phyloP scores from a whole-genome alignment of 2,329 filamentous ascomycete species.

The Penicillium freii region DNA sequence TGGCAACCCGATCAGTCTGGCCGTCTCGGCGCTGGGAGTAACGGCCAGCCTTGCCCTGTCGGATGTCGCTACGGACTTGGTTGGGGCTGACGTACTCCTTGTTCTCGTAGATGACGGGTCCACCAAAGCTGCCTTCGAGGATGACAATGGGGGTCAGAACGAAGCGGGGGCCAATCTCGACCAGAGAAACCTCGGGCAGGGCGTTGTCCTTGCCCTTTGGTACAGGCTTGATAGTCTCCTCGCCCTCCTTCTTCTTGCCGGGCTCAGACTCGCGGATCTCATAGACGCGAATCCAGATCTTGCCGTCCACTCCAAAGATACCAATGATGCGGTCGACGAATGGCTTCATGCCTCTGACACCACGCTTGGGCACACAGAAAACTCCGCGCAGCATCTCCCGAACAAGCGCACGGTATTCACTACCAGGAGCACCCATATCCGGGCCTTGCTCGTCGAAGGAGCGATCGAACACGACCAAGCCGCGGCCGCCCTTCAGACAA shows the following conservation, averaged over 20 bases:
- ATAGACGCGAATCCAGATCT: slow-evolving; percentile 95
- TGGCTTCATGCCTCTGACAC: slow-evolving; percentile 84
- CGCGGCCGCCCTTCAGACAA: slow-evolving; percentile 88
- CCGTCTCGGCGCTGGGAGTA: slow-evolving; percentile 77
- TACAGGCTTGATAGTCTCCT: slow-evolving; percentile 40
- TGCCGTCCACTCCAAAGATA: slow-evolving; percentile 85
- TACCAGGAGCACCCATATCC: slow-evolving; percentile 63
- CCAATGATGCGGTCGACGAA: slow-evolving; percentile 95
- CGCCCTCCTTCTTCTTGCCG: slow-evolving; percentile 49
- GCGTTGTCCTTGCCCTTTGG: slow-evolving; percentile 48
- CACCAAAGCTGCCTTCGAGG: slow-evolving; percentile 90
- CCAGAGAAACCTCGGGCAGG: slow-evolving; percentile 74
- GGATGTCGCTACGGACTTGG: slow-evolving; percentile 80
- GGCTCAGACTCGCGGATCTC: slow-evolving; percentile 83
- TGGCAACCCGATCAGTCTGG: slow-evolving; percentile 67
- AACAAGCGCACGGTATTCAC: slow-evolving; percentile 52
- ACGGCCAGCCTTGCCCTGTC: slow-evolving; percentile 70
- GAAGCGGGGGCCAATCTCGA: slow-evolving; percentile 92
- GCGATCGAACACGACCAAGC: slow-evolving; percentile 86
- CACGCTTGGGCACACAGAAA: slow-evolving; percentile 83
- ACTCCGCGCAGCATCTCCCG: slow-evolving; percentile 87
- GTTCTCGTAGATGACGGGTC: slow-evolving; percentile 97
- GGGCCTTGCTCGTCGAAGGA: slow-evolving; percentile 74
- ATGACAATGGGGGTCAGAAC: slow-evolving; percentile 94
- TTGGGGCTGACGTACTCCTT: slow-evolving; percentile 96